Evolutionary conservation across 2,329 filamentous ascomycete species (phyloP).

Genomic region (Talaromyces sp.): DNA sequence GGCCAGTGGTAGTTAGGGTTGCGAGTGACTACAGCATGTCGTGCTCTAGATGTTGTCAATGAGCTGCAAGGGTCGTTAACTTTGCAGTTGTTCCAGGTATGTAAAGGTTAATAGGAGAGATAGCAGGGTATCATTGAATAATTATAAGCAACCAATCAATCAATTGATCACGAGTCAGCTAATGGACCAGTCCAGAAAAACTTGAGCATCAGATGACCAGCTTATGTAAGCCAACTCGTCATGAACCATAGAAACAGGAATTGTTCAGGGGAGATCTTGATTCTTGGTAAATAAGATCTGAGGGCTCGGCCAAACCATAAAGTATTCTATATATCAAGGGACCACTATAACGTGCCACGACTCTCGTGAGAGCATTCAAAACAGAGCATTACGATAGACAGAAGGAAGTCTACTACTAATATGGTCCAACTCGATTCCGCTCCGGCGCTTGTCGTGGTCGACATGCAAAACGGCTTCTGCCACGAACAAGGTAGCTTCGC

Average conservation of each 20-base stretch:
- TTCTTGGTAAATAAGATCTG: slow-evolving; percentile 2
- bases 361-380: not conserved
- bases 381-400: slow-evolving; percentile 7
- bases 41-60: no score
- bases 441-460: slow-evolving; percentile 12
- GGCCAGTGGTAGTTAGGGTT: no score
- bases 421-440: slow-evolving; percentile 15
- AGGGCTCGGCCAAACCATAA: not conserved
- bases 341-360: not conserved
- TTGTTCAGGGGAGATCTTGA: slow-evolving; percentile 6
- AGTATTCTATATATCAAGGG: not conserved
- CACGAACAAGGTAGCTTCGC: slow-evolving; percentile 16
- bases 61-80: no score
- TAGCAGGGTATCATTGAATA: not conserved
- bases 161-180: not conserved
- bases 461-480: slow-evolving; percentile 16
- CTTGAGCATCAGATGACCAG: not conserved
- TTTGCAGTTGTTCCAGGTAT: no score
- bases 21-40: no score
- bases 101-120: not conserved
- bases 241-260: no score
- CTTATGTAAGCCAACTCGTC: not conserved
- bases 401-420: not conserved
- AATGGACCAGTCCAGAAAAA: not conserved
- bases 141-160: not conserved